Conservation (phyloP, 345 rosid genomes). For the Gossypium mustelinum region DNA sequence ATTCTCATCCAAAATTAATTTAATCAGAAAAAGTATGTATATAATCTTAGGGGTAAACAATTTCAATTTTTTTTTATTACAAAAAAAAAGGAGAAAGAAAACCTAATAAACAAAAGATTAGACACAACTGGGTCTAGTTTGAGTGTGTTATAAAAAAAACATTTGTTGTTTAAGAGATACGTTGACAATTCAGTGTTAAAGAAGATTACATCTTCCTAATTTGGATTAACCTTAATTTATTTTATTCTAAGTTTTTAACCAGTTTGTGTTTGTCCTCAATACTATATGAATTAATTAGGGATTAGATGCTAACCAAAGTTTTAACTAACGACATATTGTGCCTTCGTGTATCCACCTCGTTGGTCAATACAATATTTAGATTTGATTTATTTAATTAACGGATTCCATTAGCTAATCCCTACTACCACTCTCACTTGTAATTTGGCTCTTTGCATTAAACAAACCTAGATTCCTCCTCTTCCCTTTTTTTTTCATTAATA, state of each 20-base stretch:
- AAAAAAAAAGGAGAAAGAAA: neutral
- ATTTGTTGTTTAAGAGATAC: conserved; percentile 25
- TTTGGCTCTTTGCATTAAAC: neutral
- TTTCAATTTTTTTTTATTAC: neutral
- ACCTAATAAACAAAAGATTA: conserved; percentile 18
- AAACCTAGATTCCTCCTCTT: neutral
- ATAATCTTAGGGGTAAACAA: neutral
- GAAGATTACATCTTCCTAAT: conserved; percentile 14
- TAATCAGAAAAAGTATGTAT: neutral
- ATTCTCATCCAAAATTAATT: no score
- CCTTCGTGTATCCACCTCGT: neutral
- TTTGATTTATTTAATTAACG: neutral
- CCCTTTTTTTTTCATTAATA: neutral
- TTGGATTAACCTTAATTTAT: conserved; percentile 13
- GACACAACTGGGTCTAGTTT: conserved; percentile 34
- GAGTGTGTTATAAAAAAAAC: conserved; percentile 18
- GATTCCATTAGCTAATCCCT: neutral
- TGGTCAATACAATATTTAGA: neutral
- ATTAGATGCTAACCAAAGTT: conserved; percentile 1
- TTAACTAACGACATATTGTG: neutral
- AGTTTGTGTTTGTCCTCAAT: conserved; percentile 4
- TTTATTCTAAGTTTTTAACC: neutral
- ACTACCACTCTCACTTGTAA: neutral
- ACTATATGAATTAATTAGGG: neutral
- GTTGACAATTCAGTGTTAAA: conserved; percentile 15